These are phyloP conservation scores for Leptomonas pyrrhocoris DNA, from an alignment of 208 protist genomes.

Conservation along the genomic window DNA sequence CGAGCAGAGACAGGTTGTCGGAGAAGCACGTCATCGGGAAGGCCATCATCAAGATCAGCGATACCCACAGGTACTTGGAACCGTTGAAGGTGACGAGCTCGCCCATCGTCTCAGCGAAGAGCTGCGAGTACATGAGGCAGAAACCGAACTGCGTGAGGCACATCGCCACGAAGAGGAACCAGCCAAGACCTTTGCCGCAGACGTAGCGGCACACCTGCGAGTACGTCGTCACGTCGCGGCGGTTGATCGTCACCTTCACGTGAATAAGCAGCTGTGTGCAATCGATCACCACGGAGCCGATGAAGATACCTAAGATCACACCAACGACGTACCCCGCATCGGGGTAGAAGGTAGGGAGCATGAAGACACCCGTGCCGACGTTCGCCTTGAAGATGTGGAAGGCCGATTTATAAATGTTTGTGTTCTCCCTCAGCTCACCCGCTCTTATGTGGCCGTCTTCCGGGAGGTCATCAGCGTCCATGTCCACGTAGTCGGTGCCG, in stretches of 20 bases:
- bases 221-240: slow-evolving; percentile 65
- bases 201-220: slow-evolving; percentile 67
- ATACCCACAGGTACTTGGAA: slow-evolving; percentile 60
- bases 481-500: slow-evolving; percentile 39
- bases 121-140: slow-evolving; percentile 85
- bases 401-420: slow-evolving; percentile 68
- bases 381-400: slow-evolving; percentile 92
- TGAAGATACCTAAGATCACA: slow-evolving; percentile 45
- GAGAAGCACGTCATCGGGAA: slow-evolving; percentile 71
- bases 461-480: slow-evolving; percentile 34
- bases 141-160: slow-evolving; percentile 86
- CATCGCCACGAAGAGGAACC: slow-evolving; percentile 71
- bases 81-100: slow-evolving; percentile 40
- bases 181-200: slow-evolving; percentile 49
- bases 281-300: slow-evolving; percentile 70
- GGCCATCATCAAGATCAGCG: slow-evolving; percentile 50
- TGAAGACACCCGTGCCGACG: slow-evolving; percentile 82
- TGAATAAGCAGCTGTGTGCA: slow-evolving; percentile 68
- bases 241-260: slow-evolving; percentile 72
- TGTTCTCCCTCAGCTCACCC: slow-evolving; percentile 60
- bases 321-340: slow-evolving; percentile 70
- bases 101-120: slow-evolving; percentile 57
- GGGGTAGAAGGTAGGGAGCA: slow-evolving; percentile 79
- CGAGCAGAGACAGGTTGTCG: slow-evolving; percentile 61
- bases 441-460: slow-evolving; percentile 4